Evolutionary conservation across 83 land plant genomes (phyloP).

Genomic region (Diphasiastrum complanatum): DNA sequence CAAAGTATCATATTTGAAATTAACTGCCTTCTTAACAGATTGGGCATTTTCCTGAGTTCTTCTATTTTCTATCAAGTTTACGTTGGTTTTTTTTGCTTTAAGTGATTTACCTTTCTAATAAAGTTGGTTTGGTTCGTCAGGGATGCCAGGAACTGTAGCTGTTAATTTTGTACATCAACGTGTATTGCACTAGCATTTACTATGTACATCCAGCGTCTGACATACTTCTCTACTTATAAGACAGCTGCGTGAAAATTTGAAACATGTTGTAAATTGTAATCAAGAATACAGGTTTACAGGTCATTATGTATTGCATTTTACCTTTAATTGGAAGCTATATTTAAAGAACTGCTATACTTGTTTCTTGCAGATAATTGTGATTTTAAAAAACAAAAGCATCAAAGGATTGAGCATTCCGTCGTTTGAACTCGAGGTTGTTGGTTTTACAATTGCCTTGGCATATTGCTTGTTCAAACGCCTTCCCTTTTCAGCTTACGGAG

Average conservation of each 20-base stretch:
- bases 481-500: slow-evolving; percentile 95
- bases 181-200: background rate
- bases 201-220: background rate
- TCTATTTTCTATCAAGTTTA: too few relatives aligned
- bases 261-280: background rate
- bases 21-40: too few relatives aligned
- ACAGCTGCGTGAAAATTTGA: background rate
- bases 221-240: background rate
- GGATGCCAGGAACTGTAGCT: too few relatives aligned
- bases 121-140: too few relatives aligned
- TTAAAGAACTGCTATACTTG: background rate
- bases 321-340: background rate
- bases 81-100: too few relatives aligned
- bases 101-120: too few relatives aligned
- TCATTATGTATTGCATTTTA: background rate
- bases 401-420: slow-evolving; percentile 71
- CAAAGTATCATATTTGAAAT: too few relatives aligned
- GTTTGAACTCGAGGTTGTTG: slow-evolving; percentile 94
- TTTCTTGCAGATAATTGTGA: slow-evolving; percentile 60
- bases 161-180: background rate
- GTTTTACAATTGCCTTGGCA: slow-evolving; percentile 83
- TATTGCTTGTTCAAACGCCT: slow-evolving; percentile 83
- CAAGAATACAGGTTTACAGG: background rate
- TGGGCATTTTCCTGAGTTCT: too few relatives aligned
- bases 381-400: slow-evolving; percentile 65